Percentiles rank a stretch among this genome's conserved stretches.
These are phyloP conservation scores for Protostelium mycophagum DNA, from an alignment of 78 protist species.

Conservation along the genomic window DNA sequence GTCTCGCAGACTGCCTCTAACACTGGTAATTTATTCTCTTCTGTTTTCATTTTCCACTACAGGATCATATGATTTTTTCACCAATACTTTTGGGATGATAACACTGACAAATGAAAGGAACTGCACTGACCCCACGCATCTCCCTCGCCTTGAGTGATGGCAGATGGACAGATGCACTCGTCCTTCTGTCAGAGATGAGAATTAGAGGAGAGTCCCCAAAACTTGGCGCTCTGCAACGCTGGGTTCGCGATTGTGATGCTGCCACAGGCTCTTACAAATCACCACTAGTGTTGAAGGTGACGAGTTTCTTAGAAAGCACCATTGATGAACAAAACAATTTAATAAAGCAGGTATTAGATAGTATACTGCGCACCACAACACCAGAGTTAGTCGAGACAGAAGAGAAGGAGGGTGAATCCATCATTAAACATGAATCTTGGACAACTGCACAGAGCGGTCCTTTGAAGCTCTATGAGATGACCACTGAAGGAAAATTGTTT, in stretches of 20 bases:
- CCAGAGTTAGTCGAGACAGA: neutral
- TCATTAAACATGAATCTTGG: neutral
- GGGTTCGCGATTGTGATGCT: conserved; percentile 13
- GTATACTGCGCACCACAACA: neutral
- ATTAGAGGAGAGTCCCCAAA: conserved; percentile 3
- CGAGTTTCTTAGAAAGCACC: too few species aligned
- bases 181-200: neutral
- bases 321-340: neutral
- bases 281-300: neutral
- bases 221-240: conserved; percentile 15
- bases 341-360: neutral
- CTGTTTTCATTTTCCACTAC: too few species aligned
- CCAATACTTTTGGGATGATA: too few species aligned
- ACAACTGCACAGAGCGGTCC: neutral
- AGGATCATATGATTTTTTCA: too few species aligned
- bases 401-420: neutral
- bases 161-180: neutral
- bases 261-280: neutral
- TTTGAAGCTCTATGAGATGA: neutral
- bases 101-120: neutral
- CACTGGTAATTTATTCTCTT: neutral
- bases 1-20: neutral
- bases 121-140: neutral
- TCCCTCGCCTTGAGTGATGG: neutral
- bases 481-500: neutral